Evolutionary conservation across 306 rosid genomes (phyloP), one percentile per base, ranked within the genome.

Genomic region (Coriaria nepalensis): DNA sequence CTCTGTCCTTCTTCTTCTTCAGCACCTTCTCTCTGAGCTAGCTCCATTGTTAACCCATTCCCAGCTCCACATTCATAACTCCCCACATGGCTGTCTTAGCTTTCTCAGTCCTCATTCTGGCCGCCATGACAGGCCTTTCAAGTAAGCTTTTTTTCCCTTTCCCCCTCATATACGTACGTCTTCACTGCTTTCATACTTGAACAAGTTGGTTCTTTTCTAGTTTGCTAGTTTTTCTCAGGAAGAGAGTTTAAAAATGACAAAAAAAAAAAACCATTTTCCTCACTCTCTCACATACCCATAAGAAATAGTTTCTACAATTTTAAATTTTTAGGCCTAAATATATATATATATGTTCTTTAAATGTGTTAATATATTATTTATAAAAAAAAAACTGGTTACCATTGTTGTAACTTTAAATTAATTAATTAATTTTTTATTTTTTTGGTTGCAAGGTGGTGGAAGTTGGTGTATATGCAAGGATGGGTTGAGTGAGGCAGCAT

Each of bases 401-500:
- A 7, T 8, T 55, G 0, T 0, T 29, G 13, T 6, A 0, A 37
- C 39, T 33, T 61, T 41, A 49, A 8, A 43, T 6, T 32, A 9
- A 40, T 9, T 29, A 6, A 37, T 15, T 2, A 42, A 35, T 50
- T 15, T 8, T 13, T 2, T 4, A 2, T 52, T 47, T 6, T 33
- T 33, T 2, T 54, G 44, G 6, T n/a, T 0, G 7, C 36, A 32
- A 11, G 9, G 11, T 73, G 94, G 79, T 66, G 94, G 64, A 0
- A 51, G 6, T 4, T 84, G 87, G 92, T 84, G 94, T 55, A 77
- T 84, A 2, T 84, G 94, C 78, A 84, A 80, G 52, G 76, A 61
- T 10, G 86, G 83, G 9, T 0, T 61, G 33, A 13, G 74, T 7
- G 86, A 84, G 12, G 1, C 71, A 9, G 2, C 64, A 34, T 66